These are phyloP conservation scores for Cyberlindnera xishuangbannaensis DNA, from an alignment of 805 yeast species.

Conservation along the genomic window DNA sequence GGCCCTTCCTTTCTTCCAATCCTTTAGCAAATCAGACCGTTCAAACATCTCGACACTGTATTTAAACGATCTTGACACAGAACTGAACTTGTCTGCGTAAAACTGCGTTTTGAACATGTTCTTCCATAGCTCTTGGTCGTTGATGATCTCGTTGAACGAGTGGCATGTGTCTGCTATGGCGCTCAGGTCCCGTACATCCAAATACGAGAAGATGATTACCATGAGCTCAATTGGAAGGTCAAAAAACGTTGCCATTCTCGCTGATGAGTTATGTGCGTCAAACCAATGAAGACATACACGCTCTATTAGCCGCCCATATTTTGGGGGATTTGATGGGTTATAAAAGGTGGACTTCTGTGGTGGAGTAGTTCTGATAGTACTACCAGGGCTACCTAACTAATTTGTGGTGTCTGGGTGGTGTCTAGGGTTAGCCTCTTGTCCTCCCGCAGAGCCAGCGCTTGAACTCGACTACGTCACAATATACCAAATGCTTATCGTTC, in stretches of 20 bases:
- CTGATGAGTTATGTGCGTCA: too few species aligned
- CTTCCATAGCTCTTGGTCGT: slow-evolving; percentile 39
- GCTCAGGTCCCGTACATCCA: slow-evolving; percentile 32
- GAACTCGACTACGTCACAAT: too few species aligned
- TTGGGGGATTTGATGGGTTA: too few species aligned
- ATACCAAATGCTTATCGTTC: too few species aligned
- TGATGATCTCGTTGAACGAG: slow-evolving; percentile 25
- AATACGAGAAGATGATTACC: slow-evolving; percentile 30
- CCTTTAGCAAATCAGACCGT: slow-evolving; percentile 21
- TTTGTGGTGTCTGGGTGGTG: too few species aligned
- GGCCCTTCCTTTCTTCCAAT: slow-evolving; percentile 14
- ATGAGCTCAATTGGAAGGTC: slow-evolving; percentile 33
- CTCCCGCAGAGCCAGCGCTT: too few species aligned
- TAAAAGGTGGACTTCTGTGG: too few species aligned
- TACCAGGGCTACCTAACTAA: too few species aligned
- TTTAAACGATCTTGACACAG: slow-evolving; percentile 29
- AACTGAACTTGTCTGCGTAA: slow-evolving; percentile 30
- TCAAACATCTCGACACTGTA: slow-evolving; percentile 31
- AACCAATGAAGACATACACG: too few species aligned
- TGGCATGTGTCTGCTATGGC: slow-evolving; percentile 28
- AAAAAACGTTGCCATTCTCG: slow-evolving; percentile 10
- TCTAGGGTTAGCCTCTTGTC: too few species aligned
- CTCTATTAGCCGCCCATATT: too few species aligned
- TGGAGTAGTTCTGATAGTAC: too few species aligned
- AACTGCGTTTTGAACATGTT: slow-evolving; percentile 29